A percentile compares a stretch with the other conserved stretches of the same genome.
Conservation (phyloP, 2,329 filamentous ascomycete genomes). For the Ophiognomonia clavigignenti-juglandacearum region DNA sequence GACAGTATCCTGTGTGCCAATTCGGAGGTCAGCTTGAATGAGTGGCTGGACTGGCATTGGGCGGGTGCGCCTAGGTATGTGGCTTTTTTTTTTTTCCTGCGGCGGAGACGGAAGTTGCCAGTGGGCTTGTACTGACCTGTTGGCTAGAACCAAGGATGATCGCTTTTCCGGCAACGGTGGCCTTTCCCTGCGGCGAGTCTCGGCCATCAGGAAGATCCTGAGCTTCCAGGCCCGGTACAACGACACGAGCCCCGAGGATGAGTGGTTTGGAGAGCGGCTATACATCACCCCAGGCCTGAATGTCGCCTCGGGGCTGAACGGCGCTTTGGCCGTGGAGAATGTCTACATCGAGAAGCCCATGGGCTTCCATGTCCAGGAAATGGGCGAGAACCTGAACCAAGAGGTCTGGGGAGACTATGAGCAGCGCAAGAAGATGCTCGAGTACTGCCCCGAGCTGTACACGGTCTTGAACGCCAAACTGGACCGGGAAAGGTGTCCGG, state of each 20-base stretch:
- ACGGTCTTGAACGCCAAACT: slow-evolving; percentile 44
- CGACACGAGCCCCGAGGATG: slow-evolving; percentile 47
- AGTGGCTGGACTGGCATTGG: slow-evolving; percentile 50
- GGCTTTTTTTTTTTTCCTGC: too few species aligned
- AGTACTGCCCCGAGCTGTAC: slow-evolving; percentile 56
- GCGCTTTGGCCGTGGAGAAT: slow-evolving; percentile 21
- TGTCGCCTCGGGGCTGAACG: slow-evolving; percentile 33
- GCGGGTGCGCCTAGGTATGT: slow-evolving; percentile 43
- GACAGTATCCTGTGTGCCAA: slow-evolving; percentile 55
- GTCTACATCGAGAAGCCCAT: slow-evolving; percentile 35
- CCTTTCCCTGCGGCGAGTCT: slow-evolving; percentile 47
- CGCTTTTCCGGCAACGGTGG: slow-evolving; percentile 48
- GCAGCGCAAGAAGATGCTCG: slow-evolving; percentile 45
- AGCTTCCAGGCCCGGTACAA: slow-evolving; percentile 39
- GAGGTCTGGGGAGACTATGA: slow-evolving; percentile 45
- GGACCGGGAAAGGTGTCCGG: slow-evolving; percentile 15
- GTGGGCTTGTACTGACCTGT: too few species aligned
- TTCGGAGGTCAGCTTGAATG: slow-evolving; percentile 39
- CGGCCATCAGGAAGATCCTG: slow-evolving; percentile 47
- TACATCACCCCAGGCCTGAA: slow-evolving; percentile 41
- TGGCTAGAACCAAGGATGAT: slow-evolving; percentile 20
- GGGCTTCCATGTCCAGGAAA: slow-evolving; percentile 53
- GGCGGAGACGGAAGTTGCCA: too few species aligned
- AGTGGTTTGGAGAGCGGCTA: slow-evolving; percentile 50
- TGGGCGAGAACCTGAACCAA: slow-evolving; percentile 38